phyloP scores from a whole-genome alignment of 768 basidiomycete species.

The Lactarius tabidus region DNA sequence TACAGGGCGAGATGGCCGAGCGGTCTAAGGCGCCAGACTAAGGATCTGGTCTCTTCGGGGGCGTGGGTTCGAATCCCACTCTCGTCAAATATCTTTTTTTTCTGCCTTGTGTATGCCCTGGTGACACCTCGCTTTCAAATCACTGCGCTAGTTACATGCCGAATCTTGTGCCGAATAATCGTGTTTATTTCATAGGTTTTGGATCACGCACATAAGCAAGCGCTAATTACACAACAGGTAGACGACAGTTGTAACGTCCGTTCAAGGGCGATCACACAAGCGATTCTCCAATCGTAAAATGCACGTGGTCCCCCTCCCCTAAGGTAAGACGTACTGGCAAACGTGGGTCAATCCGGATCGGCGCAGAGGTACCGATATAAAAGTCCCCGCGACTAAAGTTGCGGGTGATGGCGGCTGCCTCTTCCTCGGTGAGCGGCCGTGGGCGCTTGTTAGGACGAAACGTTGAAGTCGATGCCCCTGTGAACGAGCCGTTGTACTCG shows the following conservation, averaged over 20 bases:
- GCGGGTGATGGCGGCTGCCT: slow-evolving; percentile 77
- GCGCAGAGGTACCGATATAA: slow-evolving; percentile 75
- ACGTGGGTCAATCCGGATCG: slow-evolving; percentile 78
- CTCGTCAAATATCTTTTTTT: slow-evolving; percentile 29
- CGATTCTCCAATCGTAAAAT: slow-evolving; percentile 54
- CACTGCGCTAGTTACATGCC: too few relatives aligned
- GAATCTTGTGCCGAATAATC: background rate
- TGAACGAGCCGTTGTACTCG: slow-evolving; percentile 54
- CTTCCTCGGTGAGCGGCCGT: slow-evolving; percentile 76
- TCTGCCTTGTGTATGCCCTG: background rate
- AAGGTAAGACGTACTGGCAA: slow-evolving; percentile 74
- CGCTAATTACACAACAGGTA: slow-evolving; percentile 22
- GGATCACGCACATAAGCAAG: background rate
- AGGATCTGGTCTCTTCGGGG: slow-evolving; percentile 50
- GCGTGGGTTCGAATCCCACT: slow-evolving; percentile 53
- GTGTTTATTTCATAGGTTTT: background rate
- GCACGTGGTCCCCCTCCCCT: slow-evolving; percentile 79
- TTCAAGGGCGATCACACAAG: slow-evolving; percentile 33
- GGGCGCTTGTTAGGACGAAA: slow-evolving; percentile 81
- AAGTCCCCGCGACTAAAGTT: slow-evolving; percentile 81
- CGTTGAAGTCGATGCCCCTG: slow-evolving; percentile 66
- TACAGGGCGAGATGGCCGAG: slow-evolving; percentile 66
- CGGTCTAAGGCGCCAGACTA: slow-evolving; percentile 89
- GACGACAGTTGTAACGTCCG: slow-evolving; percentile 2
- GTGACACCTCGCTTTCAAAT: background rate